Evolutionary conservation across 768 basidiomycete species (phyloP).

Genomic region (Sarcodon aspratus): DNA sequence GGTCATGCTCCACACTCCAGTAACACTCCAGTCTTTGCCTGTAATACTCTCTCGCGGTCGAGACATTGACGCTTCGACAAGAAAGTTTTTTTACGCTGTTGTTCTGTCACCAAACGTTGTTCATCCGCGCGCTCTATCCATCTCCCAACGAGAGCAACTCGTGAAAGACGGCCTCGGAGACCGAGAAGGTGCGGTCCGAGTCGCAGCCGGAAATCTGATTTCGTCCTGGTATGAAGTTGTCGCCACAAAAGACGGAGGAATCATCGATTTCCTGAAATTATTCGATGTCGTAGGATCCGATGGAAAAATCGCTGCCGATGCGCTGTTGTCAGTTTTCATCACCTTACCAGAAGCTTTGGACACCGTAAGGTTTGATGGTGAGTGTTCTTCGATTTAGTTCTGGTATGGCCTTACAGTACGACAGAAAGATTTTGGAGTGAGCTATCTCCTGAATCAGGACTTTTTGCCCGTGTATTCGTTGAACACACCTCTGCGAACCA

Average conservation of each 20-base stretch:
- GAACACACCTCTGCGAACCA: slow-evolving; percentile 26
- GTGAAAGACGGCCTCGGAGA: slow-evolving; percentile 35
- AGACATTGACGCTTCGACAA: slow-evolving; percentile 32
- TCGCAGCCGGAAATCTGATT: slow-evolving; percentile 30
- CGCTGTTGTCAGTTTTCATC: slow-evolving; percentile 29
- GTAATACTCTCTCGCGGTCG: slow-evolving; percentile 31
- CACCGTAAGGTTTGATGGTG: slow-evolving; percentile 27
- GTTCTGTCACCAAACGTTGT: slow-evolving; percentile 19
- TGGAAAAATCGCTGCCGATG: slow-evolving; percentile 23
- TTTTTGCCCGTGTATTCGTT: slow-evolving; percentile 33
- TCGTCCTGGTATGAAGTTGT: slow-evolving; percentile 30
- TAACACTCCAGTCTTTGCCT: slow-evolving; percentile 25
- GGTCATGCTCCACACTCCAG: slow-evolving; percentile 31
- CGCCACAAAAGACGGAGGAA: slow-evolving; percentile 16
- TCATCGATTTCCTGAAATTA: slow-evolving; percentile 18
- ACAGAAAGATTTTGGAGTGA: slow-evolving; percentile 30
- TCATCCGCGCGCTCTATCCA: slow-evolving; percentile 22
- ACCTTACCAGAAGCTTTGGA: slow-evolving; percentile 26
- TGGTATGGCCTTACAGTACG: background rate
- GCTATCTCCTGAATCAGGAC: slow-evolving; percentile 30
- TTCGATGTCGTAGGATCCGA: slow-evolving; percentile 10
- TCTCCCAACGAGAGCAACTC: slow-evolving; percentile 29
- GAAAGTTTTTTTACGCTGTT: slow-evolving; percentile 27
- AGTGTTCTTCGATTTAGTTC: slow-evolving; percentile 2
- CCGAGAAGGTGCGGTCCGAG: slow-evolving; percentile 29